These are phyloP conservation scores for Venturia aucupariae DNA, from an alignment of 2,329 filamentous ascomycete species.

Conservation along the genomic window DNA sequence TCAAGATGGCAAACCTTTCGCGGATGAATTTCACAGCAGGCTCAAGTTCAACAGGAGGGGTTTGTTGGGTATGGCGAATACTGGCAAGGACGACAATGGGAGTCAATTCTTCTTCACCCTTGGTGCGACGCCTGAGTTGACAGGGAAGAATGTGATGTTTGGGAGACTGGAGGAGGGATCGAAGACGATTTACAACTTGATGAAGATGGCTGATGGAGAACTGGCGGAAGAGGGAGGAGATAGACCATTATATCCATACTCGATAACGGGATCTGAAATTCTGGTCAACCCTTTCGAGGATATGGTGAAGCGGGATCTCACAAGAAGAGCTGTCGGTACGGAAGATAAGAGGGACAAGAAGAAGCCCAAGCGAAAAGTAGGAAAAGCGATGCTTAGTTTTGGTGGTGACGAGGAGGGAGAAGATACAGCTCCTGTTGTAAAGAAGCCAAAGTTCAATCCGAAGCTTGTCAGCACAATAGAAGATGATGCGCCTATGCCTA, in stretches of 20 bases:
- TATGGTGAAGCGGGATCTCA: conserved; percentile 50
- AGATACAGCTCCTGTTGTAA: conserved; percentile 50
- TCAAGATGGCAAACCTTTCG: conserved; percentile 71
- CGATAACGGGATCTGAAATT: conserved; percentile 61
- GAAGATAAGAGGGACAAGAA: conserved; percentile 37
- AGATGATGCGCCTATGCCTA: conserved; percentile 21
- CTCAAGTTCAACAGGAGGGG: conserved; percentile 89
- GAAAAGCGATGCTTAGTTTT: conserved; percentile 72
- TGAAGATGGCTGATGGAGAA: conserved; percentile 87
- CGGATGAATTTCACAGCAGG: conserved; percentile 85
- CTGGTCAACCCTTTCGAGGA: conserved; percentile 74
- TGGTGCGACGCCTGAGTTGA: conserved; percentile 71
- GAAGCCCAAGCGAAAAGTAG: conserved; percentile 58
- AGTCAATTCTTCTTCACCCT: conserved; percentile 97
- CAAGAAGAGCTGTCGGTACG: conserved; percentile 45
- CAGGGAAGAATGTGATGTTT: conserved; percentile 87
- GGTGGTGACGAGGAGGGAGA: conserved; percentile 53
- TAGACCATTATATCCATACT: conserved; percentile 75
- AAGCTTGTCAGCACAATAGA: conserved; percentile 51
- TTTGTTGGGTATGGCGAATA: conserved; percentile 92
- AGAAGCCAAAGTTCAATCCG: conserved; percentile 72
- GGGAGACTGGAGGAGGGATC: conserved; percentile 76
- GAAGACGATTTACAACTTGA: conserved; percentile 58
- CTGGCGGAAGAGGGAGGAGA: conserved; percentile 67
- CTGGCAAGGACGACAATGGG: conserved; percentile 71